Conservation (phyloP, 169 alveolate species). For the Plasmodium sp. region DNA sequence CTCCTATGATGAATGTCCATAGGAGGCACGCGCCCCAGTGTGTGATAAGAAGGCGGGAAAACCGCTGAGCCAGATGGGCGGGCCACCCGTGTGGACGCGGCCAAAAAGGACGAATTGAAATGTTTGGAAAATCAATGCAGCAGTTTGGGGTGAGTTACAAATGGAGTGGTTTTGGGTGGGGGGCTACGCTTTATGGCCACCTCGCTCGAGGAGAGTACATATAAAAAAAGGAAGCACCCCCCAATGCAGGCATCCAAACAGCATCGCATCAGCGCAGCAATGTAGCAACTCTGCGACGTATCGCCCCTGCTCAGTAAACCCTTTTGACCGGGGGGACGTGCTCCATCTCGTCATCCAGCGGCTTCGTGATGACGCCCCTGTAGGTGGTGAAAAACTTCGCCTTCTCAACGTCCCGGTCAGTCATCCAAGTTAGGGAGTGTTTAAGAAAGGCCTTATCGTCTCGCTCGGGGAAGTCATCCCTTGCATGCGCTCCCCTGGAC, state of each 20-base stretch:
- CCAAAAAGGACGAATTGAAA: background rate
- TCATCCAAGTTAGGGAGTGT: constrained; percentile 94
- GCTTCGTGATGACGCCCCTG: constrained; percentile 86
- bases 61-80: background rate
- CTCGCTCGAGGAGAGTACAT: background rate
- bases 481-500: constrained; percentile 99
- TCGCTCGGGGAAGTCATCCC: constrained; percentile 97
- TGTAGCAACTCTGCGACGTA: background rate
- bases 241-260: background rate
- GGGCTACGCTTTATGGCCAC: background rate
- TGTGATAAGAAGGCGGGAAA: background rate
- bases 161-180: background rate
- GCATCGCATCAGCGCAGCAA: background rate
- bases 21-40: background rate
- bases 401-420: constrained; percentile 81
- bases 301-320: constrained; percentile 75
- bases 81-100: background rate
- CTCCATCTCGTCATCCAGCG: constrained; percentile 93
- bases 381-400: constrained; percentile 77
- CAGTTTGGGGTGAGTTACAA: background rate
- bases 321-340: constrained; percentile 91
- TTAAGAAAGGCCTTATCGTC: constrained; percentile 97
- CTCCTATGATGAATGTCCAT: background rate
- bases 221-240: background rate
- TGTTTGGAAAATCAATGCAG: background rate